These are phyloP conservation scores for Elsinoe perseae DNA, from an alignment of 2,329 filamentous ascomycete genomes.

Conservation along the genomic window DNA sequence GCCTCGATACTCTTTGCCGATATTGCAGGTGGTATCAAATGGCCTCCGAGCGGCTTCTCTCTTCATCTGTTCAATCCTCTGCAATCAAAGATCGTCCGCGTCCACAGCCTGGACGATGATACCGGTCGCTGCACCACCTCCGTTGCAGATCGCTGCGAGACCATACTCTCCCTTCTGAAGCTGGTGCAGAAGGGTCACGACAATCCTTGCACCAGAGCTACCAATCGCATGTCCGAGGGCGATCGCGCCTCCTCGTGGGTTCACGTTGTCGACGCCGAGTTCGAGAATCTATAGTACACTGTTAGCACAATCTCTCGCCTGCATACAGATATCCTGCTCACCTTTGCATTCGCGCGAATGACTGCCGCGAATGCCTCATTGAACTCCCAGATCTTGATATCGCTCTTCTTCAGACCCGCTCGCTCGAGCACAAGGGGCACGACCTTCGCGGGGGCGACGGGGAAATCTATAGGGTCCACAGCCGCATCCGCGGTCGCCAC, in stretches of 20 bases:
- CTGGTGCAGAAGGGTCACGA: slow-evolving; percentile 86
- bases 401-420: slow-evolving; percentile 82
- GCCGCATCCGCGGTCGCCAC: slow-evolving; percentile 83
- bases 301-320: slow-evolving; percentile 18
- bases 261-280: slow-evolving; percentile 70
- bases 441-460: slow-evolving; percentile 82
- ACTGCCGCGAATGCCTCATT: slow-evolving; percentile 97
- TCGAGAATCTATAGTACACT: slow-evolving; percentile 60
- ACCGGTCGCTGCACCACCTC: slow-evolving; percentile 84
- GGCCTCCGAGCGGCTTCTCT: background rate
- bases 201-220: slow-evolving; percentile 84
- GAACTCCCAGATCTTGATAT: slow-evolving; percentile 95
- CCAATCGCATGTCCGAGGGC: slow-evolving; percentile 86
- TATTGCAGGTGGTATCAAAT: background rate
- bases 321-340: slow-evolving; percentile 29
- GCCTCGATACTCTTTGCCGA: background rate
- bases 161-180: slow-evolving; percentile 89
- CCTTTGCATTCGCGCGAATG: slow-evolving; percentile 89
- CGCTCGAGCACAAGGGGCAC: slow-evolving; percentile 82
- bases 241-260: slow-evolving; percentile 84
- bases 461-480: slow-evolving; percentile 86
- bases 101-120: slow-evolving; percentile 73
- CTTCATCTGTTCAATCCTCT: background rate
- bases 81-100: slow-evolving; percentile 40
- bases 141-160: slow-evolving; percentile 93